Conservation (phyloP, 495 filamentous ascomycete genomes). For the Hyaloscypha hepaticicola region DNA sequence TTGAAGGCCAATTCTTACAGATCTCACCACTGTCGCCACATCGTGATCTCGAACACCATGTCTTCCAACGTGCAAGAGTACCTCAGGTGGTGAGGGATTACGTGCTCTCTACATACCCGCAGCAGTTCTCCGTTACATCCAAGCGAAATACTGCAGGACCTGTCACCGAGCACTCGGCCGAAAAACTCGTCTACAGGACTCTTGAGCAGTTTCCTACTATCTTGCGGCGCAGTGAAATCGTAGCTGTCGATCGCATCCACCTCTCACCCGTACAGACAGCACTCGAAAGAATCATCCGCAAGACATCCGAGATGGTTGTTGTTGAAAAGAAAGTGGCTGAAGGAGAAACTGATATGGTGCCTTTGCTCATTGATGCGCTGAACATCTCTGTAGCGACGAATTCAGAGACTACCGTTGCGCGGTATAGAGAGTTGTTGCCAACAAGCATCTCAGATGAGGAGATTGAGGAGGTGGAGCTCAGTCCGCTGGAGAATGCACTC, state of each 20-base stretch:
- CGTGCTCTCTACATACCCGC: constrained; percentile 70
- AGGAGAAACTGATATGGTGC: constrained; percentile 62
- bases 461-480: constrained; percentile 49
- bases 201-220: constrained; percentile 91
- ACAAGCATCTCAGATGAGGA: constrained; percentile 38
- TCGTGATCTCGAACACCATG: constrained; percentile 78
- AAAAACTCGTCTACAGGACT: constrained; percentile 84
- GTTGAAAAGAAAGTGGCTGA: constrained; percentile 74
- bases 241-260: constrained; percentile 43
- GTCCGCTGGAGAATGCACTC: constrained; percentile 78
- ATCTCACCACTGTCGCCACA: constrained; percentile 78
- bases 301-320: constrained; percentile 77
- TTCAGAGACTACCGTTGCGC: constrained; percentile 67
- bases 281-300: constrained; percentile 85
- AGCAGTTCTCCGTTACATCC: constrained; percentile 69
- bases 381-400: constrained; percentile 66
- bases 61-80: constrained; percentile 86
- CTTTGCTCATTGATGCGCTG: constrained; percentile 69
- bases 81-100: constrained; percentile 79
- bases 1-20: constrained; percentile 91
- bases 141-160: constrained; percentile 63
- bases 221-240: constrained; percentile 80
- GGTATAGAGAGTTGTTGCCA: constrained; percentile 72
- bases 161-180: constrained; percentile 69
- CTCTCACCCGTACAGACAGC: constrained; percentile 60